Evolutionary conservation across 768 basidiomycete species (phyloP), one percentile per base, ranked within the genome.

Genomic region (Leucosporidium scottii): DNA sequence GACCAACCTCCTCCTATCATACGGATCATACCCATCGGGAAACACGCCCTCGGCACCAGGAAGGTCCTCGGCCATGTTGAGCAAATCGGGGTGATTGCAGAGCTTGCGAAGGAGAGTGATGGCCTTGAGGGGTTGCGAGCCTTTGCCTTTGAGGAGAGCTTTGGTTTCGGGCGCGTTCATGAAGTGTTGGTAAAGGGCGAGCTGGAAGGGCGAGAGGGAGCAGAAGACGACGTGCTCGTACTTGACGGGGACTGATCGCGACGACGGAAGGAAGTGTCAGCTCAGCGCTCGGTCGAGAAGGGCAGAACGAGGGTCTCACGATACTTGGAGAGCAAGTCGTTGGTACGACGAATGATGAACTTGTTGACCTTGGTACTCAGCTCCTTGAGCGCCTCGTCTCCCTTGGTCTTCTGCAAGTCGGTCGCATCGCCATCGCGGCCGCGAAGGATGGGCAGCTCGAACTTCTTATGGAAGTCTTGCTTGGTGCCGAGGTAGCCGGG

Each of bases 191-290:
- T 93, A 92, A 73, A 98, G 88, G 21, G 84, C 82, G 18, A 92
- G 79, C 74, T 99, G 96, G 50, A 97, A 80, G 27, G 80, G 66
- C 0, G 93, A 93, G 0, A 93, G 92, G 4, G 86, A 86, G 50
- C 94, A 83, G 78, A 98, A 99, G 18, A 98, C 86, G 31, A 97
- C 90, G 76, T 97, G 92, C 77, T 98, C 96, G 80, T 98, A 98
- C 78, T 99, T 99, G 80, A 99, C 91, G 13, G 96, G 96, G 34
- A 99, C 94, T 98, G 74, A 2, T 61, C 13, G 59, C 3, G 34
- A 23, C 27, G 21, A 31, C 23, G 23, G n/a, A 47, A 28, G 30
- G 30, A 13, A 44, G 18, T 12, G 59, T 53, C 36, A 63, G 56
- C 31, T 44, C 39, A 13, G 39, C 39, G 39, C 39, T 44, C 34